Conservation (phyloP, 1,139 yeast genomes). For the Taphrina pruni region DNA sequence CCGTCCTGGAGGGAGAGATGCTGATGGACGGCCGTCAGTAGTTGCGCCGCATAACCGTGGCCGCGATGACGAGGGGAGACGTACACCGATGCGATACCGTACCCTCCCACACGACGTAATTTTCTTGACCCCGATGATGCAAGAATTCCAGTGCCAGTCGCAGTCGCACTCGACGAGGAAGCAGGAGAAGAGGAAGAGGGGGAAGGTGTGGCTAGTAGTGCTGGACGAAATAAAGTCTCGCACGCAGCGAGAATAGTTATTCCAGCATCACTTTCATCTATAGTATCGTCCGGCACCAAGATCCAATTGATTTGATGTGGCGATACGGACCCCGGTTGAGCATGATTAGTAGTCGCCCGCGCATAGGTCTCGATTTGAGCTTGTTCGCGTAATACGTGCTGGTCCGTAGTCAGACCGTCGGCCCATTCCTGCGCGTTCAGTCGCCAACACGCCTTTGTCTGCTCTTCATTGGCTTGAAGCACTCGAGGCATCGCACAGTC, state of each 20-base stretch:
- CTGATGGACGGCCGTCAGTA: neutral
- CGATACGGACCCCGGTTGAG: neutral
- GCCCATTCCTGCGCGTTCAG: slow-evolving; percentile 16
- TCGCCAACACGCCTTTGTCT: slow-evolving; percentile 8
- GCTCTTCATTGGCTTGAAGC: neutral
- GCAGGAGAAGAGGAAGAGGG: too few relatives aligned
- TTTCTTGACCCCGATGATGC: too few relatives aligned
- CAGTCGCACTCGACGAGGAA: neutral
- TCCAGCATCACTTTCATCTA: neutral
- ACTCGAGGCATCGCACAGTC: slow-evolving; percentile 10
- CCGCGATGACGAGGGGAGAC: slow-evolving; percentile 10
- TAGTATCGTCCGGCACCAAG: slow-evolving; percentile 2
- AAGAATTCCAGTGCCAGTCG: too few relatives aligned
- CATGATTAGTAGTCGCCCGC: neutral
- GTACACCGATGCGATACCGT: slow-evolving; percentile 21
- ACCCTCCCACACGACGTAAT: neutral
- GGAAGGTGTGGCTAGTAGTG: neutral
- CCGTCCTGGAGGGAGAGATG: neutral
- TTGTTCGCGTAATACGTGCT: slow-evolving; percentile 16
- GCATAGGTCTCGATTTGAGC: slow-evolving; percentile 4
- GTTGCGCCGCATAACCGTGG: slow-evolving; percentile 8
- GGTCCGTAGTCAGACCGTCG: slow-evolving; percentile 7
- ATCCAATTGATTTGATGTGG: slow-evolving; percentile 12
- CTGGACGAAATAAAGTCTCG: slow-evolving; percentile 16
- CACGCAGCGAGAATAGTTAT: slow-evolving; percentile 17